Conservation (phyloP, 192 early-diverging fungal genomes). For the Geranomyces variabilis region DNA sequence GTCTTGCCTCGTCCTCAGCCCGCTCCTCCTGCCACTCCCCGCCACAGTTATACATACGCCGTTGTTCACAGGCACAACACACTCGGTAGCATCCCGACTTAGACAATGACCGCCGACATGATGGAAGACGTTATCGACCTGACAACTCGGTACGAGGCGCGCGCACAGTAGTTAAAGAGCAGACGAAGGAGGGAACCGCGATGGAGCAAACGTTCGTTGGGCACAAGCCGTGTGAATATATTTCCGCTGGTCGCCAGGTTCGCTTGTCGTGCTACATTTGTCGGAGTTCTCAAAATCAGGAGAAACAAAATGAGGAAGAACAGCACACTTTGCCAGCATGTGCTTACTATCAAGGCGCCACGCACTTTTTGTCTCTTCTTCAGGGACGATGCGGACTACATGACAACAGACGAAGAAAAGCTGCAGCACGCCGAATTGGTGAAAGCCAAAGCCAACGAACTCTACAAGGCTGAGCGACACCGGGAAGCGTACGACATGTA, state of each 20-base stretch:
- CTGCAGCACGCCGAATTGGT: conserved; percentile 59
- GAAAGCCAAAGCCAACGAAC: conserved; percentile 70
- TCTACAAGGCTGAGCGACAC: conserved; percentile 74
- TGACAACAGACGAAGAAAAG: neutral
- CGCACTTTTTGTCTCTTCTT: neutral
- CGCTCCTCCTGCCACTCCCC: too few relatives aligned
- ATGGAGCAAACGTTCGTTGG: neutral
- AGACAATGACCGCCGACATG: conserved; percentile 16
- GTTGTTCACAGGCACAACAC: too few relatives aligned
- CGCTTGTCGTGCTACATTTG: neutral
- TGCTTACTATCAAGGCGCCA: neutral
- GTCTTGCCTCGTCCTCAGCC: too few relatives aligned
- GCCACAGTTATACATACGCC: too few relatives aligned
- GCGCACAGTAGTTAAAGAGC: neutral
- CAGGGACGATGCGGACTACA: neutral
- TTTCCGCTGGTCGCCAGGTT: neutral
- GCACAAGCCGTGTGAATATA: too few relatives aligned
- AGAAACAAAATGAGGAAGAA: neutral
- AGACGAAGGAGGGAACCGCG: neutral
- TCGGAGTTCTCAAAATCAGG: too few relatives aligned
- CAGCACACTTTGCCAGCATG: neutral
- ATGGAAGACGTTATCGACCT: conserved; percentile 17
- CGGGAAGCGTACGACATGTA: conserved; percentile 70
- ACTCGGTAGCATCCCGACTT: too few relatives aligned
- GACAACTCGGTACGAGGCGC: conserved; percentile 1